Conservation (phyloP, 2,329 filamentous ascomycete species). For the Aspergillus jensenii region DNA sequence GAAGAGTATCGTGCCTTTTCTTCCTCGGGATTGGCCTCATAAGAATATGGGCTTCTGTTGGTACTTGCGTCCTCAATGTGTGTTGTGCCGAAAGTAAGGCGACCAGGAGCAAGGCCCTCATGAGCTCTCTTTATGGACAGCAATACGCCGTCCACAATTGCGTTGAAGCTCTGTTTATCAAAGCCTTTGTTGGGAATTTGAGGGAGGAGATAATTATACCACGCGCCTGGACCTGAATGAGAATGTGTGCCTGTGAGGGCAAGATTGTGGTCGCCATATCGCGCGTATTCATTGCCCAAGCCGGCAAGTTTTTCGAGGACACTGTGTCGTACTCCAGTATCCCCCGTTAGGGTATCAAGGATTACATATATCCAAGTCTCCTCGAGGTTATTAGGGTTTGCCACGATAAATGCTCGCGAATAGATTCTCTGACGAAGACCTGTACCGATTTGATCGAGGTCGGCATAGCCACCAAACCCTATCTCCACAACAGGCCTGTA, state of each 20-base stretch:
- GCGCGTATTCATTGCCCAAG: constrained; percentile 69
- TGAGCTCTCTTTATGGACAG: constrained; percentile 82
- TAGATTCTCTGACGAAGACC: constrained; percentile 86
- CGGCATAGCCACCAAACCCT: constrained; percentile 89
- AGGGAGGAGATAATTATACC: constrained; percentile 90
- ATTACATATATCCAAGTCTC: constrained; percentile 86
- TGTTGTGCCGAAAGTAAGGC: constrained; percentile 67
- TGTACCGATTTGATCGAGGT: constrained; percentile 75
- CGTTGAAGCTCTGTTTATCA: constrained; percentile 79
- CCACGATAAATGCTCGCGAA: constrained; percentile 86
- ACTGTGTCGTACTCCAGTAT: constrained; percentile 85
- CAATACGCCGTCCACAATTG: constrained; percentile 82
- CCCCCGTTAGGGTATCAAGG: constrained; percentile 81
- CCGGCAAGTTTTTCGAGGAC: constrained; percentile 71
- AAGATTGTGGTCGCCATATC: constrained; percentile 78
- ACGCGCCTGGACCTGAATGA: constrained; percentile 86
- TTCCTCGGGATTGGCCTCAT: constrained; percentile 76
- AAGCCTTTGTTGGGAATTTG: constrained; percentile 89
- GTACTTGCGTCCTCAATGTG: constrained; percentile 76
- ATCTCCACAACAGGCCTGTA: constrained; percentile 79
- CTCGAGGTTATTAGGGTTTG: constrained; percentile 61
- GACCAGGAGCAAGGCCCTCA: constrained; percentile 66
- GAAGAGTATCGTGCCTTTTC: constrained; percentile 69
- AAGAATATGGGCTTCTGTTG: constrained; percentile 85
- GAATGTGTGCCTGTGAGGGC: constrained; percentile 92